Evolutionary conservation across 305 asterid species (phyloP), one percentile per base, ranked within the genome.

Genomic region (Andrographis paniculata): DNA sequence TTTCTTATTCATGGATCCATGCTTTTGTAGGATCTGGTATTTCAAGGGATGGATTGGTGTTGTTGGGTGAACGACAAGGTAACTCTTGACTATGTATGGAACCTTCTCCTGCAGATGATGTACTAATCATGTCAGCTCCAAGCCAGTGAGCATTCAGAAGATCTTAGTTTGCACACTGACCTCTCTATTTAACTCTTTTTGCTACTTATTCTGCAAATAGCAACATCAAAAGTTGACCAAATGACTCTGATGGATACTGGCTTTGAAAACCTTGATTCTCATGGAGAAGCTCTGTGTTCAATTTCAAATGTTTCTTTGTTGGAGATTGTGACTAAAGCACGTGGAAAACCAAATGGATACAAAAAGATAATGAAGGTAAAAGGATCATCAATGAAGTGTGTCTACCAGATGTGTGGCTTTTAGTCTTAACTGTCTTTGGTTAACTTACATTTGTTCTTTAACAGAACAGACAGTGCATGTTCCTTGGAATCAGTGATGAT

Each of bases 301-400:
- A 78, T 86, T 70, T 75, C 98, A 64, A 79, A 78, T 30, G 62
- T 82, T 65, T 76, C 98, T 55, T 66, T 80, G 76, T 53, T 91
- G 72, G 98, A 86, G 79, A 73, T 86, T 57, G 62, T 72, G 65
- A 71, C 96, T 18, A 91, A 84, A 79, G 75, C 82, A 43, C 81
- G 76, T 33, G 95, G 95, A 30, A 86, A 70, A 79, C 95, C 96
- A 62, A 77, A 80, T 77, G 98, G 98, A 53, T 91, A 91, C 74
- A 84, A 75, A 55, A 91, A 91, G 72, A 68, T 91, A 48, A 64
- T 91, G 68, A 86, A 86, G 95, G 98, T 83, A 59, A 23, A 42
- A 10, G 41, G 53, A 50, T 37, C 46, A 50, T 44, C 48, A 37
- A 13, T 14, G 43, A 38, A 48, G 24, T 62, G 49, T 49, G 53